Conservation (phyloP, 176 grass and related monocot genomes). For the Lolium perenne region DNA sequence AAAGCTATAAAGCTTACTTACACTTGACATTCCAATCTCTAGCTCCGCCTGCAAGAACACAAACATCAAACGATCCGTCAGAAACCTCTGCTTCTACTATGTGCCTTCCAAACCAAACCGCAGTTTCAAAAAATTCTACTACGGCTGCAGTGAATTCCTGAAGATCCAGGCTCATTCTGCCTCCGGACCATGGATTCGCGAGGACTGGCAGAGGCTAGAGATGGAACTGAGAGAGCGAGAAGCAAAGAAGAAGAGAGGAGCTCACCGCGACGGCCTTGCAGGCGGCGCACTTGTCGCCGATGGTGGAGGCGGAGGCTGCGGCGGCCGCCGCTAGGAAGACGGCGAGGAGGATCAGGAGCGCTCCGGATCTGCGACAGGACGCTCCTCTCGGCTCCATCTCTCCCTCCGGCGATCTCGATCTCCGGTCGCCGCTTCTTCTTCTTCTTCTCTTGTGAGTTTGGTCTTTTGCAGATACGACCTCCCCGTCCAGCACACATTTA, state of each 20-base stretch:
- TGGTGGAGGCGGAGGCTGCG: constrained; percentile 51
- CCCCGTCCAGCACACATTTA: constrained; percentile 3
- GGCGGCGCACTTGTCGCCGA: constrained; percentile 86
- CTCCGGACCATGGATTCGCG: neutral
- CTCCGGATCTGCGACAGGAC: constrained; percentile 41
- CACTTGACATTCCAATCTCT: constrained; percentile 82
- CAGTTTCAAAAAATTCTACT: too few relatives aligned
- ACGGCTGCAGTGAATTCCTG: neutral
- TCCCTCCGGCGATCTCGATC: constrained; percentile 42
- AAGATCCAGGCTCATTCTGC: neutral
- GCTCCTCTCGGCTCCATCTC: constrained; percentile 47
- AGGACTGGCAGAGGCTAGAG: neutral
- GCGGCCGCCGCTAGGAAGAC: constrained; percentile 8
- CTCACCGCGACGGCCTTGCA: constrained; percentile 88
- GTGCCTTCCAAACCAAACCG: neutral
- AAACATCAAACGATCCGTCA: constrained; percentile 41
- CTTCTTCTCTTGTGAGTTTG: constrained; percentile 4
- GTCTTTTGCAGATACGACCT: constrained; percentile 40
- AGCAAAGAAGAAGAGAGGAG: neutral
- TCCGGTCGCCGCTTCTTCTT: constrained; percentile 13
- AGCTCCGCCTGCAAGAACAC: constrained; percentile 69
- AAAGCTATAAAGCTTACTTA: constrained; percentile 45
- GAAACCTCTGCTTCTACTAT: neutral
- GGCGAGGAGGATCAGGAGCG: constrained; percentile 29
- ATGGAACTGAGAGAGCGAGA: neutral